These are phyloP conservation scores for Heterobasidion parviporum DNA, from an alignment of 1,284 basidiomycete genomes.

Conservation along the genomic window DNA sequence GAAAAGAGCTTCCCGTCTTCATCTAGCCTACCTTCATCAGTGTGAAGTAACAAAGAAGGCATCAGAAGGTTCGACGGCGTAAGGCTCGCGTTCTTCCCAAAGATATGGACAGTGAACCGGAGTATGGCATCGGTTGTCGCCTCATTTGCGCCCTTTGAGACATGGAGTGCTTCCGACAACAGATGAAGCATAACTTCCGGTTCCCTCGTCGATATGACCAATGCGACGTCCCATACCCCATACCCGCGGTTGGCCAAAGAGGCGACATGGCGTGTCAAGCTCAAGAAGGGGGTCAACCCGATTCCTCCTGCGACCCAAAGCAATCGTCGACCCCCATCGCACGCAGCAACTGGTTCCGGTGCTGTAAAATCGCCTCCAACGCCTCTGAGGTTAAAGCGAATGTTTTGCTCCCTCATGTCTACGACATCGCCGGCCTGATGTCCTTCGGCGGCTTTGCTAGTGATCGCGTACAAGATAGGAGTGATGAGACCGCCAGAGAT, in stretches of 20 bases:
- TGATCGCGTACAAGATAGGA: neutral
- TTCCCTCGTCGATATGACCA: neutral
- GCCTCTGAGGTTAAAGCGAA: neutral
- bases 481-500: neutral
- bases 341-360: neutral
- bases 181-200: neutral
- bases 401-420: neutral
- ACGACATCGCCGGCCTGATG: neutral
- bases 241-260: neutral
- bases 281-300: neutral
- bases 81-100: neutral
- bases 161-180: neutral
- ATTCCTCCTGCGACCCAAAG: neutral
- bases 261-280: neutral
- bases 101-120: neutral
- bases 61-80: too few species aligned
- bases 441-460: neutral
- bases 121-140: neutral
- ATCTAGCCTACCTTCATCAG: neutral
- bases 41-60: neutral
- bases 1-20: neutral
- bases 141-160: neutral
- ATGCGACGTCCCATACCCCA: neutral
- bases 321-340: neutral
- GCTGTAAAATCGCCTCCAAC: neutral